Evolutionary conservation across 257 asterid species (phyloP).

Genomic region (Paulownia fortunei): DNA sequence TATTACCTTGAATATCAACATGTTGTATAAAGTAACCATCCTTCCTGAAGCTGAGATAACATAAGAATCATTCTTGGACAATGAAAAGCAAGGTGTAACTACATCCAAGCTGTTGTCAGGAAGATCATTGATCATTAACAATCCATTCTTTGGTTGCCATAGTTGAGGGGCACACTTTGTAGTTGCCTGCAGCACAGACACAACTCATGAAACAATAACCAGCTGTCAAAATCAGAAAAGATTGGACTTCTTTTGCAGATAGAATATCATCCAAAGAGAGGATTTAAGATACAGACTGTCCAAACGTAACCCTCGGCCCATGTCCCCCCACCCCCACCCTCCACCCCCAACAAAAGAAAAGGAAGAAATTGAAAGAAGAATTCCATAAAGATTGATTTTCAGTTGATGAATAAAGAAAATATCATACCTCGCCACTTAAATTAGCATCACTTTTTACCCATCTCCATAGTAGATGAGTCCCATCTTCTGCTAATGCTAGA

Average conservation of each 20-base stretch:
- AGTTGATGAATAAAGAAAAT: background rate
- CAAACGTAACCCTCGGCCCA: too few species aligned
- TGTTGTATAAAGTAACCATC: conserved; percentile 57
- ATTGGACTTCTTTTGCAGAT: too few species aligned
- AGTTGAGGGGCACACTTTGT: conserved; percentile 56
- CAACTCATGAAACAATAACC: background rate
- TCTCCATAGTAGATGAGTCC: conserved; percentile 74
- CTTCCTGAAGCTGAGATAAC: conserved; percentile 66
- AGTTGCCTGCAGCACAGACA: conserved; percentile 53
- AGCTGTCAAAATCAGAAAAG: background rate
- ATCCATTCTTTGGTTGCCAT: conserved; percentile 58
- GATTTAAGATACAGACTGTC: background rate
- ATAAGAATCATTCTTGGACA: conserved; percentile 71
- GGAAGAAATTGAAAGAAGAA: background rate
- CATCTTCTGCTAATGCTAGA: conserved; percentile 70
- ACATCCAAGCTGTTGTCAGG: conserved; percentile 31
- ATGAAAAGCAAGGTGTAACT: conserved; percentile 55
- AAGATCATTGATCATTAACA: conserved; percentile 53
- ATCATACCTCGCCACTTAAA: conserved; percentile 48
- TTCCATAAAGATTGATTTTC: background rate
- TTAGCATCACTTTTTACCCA: conserved; percentile 48
- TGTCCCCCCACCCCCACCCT: too few species aligned
- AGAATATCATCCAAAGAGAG: background rate
- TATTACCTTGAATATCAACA: conserved; percentile 57
- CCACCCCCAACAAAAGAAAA: background rate